Base-by-base conservation (phyloP, 2,329 filamentous ascomycete species). In the Neofusicoccum ribis region DNA sequence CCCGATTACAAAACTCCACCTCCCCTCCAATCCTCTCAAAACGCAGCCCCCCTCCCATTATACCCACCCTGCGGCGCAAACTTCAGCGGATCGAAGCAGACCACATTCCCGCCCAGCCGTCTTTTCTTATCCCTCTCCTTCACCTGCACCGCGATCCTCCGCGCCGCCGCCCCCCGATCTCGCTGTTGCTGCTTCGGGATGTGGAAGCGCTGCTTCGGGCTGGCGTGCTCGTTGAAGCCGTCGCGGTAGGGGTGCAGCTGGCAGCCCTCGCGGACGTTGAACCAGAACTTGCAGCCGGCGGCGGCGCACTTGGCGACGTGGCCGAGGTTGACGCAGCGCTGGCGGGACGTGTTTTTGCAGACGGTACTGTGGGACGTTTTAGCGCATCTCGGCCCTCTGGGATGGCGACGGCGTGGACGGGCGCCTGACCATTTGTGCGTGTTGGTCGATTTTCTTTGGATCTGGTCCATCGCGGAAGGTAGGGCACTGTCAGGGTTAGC, bases 201-300 rank as follows among this genome's bases (percentile, higher is more conserved):
- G 36, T 4, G 27, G 27, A 31, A 31, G 27, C 11, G 17, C 8
- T 8, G 31, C 11, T 54, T 36, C 5, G 51, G 51, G 14, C 39
- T 43, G 17, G 23, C 36, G 7, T 58, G 20, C 11, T 43, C 14
- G 37, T 44, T 58, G 52, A 58, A 58, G 6, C 52, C 36, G 6
- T 58, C 52, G n/a, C 23, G 39, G 37, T 58, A 58, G 9, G 37
- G 52, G 15, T 58, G 52, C 7, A 43, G 12, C 14, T 44, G 20
- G 23, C 52, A 58, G 2, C 52, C 37, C 12, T 58, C 52, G 11
- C 37, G 52, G 37, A 34, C 23, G 23, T 43, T 58, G 52, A 58
- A 58, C 52, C 37, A 58, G 39, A 58, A 58, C 17, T 58, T 58
- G 39, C 36, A 58, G 52, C 37, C 52, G 4, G 37, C 11, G 20